phyloP scores from a whole-genome alignment of 306 rosid genomes.

The Castanea mollissima region DNA sequence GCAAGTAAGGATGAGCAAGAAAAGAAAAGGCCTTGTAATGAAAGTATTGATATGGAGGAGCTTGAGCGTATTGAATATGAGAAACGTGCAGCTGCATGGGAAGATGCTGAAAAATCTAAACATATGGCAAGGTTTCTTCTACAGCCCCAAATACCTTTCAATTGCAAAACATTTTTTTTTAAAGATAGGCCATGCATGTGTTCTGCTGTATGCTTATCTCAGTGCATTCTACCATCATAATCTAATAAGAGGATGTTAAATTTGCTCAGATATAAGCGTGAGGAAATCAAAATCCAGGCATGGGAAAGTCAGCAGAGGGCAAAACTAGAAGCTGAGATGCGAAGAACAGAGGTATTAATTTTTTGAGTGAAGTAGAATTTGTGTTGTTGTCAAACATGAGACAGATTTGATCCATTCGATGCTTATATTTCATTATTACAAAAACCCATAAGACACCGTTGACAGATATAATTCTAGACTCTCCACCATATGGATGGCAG shows the following conservation, averaged over 20 bases:
- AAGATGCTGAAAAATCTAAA: slow-evolving; percentile 82
- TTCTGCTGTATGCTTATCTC: background rate
- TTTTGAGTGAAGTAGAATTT: background rate
- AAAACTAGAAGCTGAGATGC: slow-evolving; percentile 81
- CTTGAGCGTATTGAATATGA: slow-evolving; percentile 60
- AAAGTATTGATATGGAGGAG: slow-evolving; percentile 26
- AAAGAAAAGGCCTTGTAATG: slow-evolving; percentile 31
- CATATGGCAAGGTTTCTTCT: slow-evolving; percentile 77
- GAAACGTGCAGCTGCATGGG: slow-evolving; percentile 87
- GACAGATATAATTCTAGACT: background rate
- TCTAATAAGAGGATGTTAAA: slow-evolving; percentile 5
- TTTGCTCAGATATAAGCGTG: slow-evolving; percentile 70
- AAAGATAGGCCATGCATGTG: background rate
- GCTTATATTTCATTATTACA: background rate
- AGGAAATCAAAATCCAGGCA: slow-evolving; percentile 90
- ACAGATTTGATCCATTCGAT: background rate
- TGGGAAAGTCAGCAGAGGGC: slow-evolving; percentile 93
- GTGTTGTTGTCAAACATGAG: background rate
- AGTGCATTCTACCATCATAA: slow-evolving; percentile 10
- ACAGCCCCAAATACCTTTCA: slow-evolving; percentile 12
- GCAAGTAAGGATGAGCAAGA: slow-evolving; percentile 80
- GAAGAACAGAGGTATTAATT: slow-evolving; percentile 71
- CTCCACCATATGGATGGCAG: background rate
- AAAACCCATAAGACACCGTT: background rate
- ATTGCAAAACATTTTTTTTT: background rate